Evolutionary conservation across 768 basidiomycete genomes (phyloP), one percentile per base, ranked within the genome.

Genomic region (Chalciporus chontae): DNA sequence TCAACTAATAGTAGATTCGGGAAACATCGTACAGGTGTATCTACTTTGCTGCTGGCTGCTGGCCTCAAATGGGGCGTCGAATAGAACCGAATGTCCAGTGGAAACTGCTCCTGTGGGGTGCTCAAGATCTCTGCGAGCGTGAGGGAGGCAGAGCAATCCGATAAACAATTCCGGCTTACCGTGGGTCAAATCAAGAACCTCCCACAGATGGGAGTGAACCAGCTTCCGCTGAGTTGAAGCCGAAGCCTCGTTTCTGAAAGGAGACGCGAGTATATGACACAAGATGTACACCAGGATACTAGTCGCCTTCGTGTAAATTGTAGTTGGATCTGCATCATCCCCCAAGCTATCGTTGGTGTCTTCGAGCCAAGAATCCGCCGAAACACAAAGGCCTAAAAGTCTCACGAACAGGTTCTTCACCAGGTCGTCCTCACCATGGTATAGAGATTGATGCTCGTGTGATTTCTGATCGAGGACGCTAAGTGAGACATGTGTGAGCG

Each of bases 321-420:
- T 65, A 4, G 60, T 61, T 0, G 87, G 85, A 11, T 73, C 70
- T 23, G 72, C 66, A 39, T 75, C 61, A 14, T 62, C 74, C 18
- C 71, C 71, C 42, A 73, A 65, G 19, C 53, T 57, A n/a, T 65
- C 54, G 18, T 71, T 68, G 38, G 72, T 69, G n/a, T 69, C 70
- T 44, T 79, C 78, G 29, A 74, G 61, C 82, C 87, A 89, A 27
- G 75, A 63, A 52, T 85, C 84, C 31, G 87, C 69, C 1, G 74
- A 73, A 45, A 72, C 62, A 58, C 77, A 80, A 26, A 88, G 71
- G 34, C 75, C 74, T 10, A 85, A 59, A 38, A 87, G 60, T 34
- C 76, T 71, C 21, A 71, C 65, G 49, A 84, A 75, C 5, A 83
- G 53, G 47, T 73, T 78, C 55, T 74, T 70, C 21, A 79, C 69